Base-by-base conservation (phyloP, 1,139 yeast genomes). In the Scheffersomyces illinoinensis region DNA sequence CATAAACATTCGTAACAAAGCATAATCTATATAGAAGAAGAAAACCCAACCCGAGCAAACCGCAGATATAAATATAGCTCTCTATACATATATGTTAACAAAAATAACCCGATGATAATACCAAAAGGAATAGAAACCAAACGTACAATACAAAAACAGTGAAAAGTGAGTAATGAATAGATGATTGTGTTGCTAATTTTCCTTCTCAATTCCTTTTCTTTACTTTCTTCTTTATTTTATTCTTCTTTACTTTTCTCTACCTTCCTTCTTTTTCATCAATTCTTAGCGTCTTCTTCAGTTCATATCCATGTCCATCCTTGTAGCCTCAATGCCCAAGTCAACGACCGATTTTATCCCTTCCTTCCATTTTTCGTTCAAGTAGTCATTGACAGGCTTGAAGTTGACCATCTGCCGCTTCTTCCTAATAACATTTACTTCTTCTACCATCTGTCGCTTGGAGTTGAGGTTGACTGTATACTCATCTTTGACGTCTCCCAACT, bases 321-420 rank as follows among this genome's bases (percentile, higher is more conserved):
- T 63, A 19, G 72, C 66, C 57, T 76, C 77, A n/a, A 76, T 66
- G 19, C 76, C 75, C 54, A 73, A 59, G 54, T 78, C 83, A 50
- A 80, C 79, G 58, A 76, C 71, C 6, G 75, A 64, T 56, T 69
- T 69, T 46, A 81, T 67, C 3, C 82, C 81, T 46, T 78, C 80
- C 57, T 71, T 74, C 84, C 84, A 81, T 59, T 76, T 65, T 23
- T 68, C 68, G 43, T 71, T 66, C 54, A 79, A 68, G 61, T 79
- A 75, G 56, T 74, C 77, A 54, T 72, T 66, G 21, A 73, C 78
- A 0, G 83, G 81, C 58, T 70, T 66, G 60, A 70, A 76, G 26
- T 75, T 81, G 7, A 62, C 69, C 12, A 67, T 56, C 64, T 79
- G 84, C 58, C 78, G 68, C 59, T 69, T 71, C 59, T 75, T 76